Base-by-base conservation (phyloP, 2,329 filamentous ascomycete species). In the Pseudogymnoascus destructans region DNA sequence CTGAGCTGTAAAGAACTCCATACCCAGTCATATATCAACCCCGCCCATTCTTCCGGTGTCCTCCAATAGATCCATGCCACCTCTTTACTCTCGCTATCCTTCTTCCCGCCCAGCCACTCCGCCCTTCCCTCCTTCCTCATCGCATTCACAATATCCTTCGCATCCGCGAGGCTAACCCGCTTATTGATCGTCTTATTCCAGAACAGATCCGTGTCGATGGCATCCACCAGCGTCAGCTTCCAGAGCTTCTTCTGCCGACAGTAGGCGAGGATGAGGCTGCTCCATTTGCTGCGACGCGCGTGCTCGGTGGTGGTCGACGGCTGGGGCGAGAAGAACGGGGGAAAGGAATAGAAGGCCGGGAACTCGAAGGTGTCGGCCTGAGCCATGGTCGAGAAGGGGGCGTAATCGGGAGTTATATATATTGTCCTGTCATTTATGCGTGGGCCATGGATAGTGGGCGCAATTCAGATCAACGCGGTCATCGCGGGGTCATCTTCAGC, bases 11-110 rank as follows among this genome's bases (percentile, higher is more conserved):
- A 9, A 30, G 8, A 30, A 19, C 10, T 30, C 65, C 58, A 56
- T 10, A 81, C 86, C 84, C 89, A 97, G 42, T 76, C 79, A 70
- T 86, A 86, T 40, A 97, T 74, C 60, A 84, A 69, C 32, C 78
- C 80, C 1, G 90, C 93, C 92, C 93, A 98, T 74, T 97, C 92
- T 68, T 95, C 89, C 0, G 87, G 85, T 66, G 82, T 86, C 62
- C 81, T 80, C 92, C 92, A 97, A 74, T 84, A 95, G 2, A 96
- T 74, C 78, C 85, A 92, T 15, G 79, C 82, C 10, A 81, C 74
- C 40, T 81, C 77, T 38, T 76, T 77, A 11, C 73, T 63, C 3
- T 66, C 62, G 62, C 67, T 63, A 58, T 72, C 70, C 46, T 67
- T 64, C 68, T 63, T 64, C 7, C 65, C 71, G 35, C 66, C 66